Evolutionary conservation across 768 basidiomycete species (phyloP), one percentile per base, ranked within the genome.

Genomic region (Auricularia cornea): DNA sequence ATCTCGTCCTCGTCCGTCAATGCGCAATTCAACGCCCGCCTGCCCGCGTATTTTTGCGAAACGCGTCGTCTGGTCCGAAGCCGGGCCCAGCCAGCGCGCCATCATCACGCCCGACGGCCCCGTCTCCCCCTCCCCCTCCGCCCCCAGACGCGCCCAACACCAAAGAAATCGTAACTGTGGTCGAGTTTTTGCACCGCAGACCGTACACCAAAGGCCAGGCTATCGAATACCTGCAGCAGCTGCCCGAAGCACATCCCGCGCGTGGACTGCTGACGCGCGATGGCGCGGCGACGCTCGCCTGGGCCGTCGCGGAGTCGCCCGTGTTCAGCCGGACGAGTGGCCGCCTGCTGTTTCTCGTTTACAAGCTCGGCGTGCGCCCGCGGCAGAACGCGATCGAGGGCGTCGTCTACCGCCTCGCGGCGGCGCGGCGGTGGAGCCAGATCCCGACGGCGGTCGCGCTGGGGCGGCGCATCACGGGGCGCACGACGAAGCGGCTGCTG

Each of bases 361-460:
- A 81, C 66, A 67, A 72, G 6, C 72, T 84, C 4, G 87, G 86
- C 33, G 79, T 76, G 69, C 72, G 68, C 10, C 72, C 84, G 66
- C 80, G 80, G 60, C 79, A 79, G 60, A 80, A 78, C 64, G 80
- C 79, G 10, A 90, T 86, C 81, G 86, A 89, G 70, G 67, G 76
- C 20, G 76, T 85, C 38, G 78, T 80, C 41, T 73, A 79, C 69
- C 79, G 76, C 54, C 73, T 89, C 29, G 81, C 85, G 23, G 67
- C 72, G 8, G 69, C 69, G 59, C 76, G 74, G 30, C 70, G 76
- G 30, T 91, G 89, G 88, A 64, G 73, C 35, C 69, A 75, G 14
- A 72, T 92, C 3, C 74, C 83, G 23, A 65, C 73, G 26, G 69
- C 84, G 20, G 81, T 84, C 60, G 71, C 74, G 30, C 74, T 84